Conservation (phyloP, 129 eudicot species). For the Tanacetum coccineum region DNA sequence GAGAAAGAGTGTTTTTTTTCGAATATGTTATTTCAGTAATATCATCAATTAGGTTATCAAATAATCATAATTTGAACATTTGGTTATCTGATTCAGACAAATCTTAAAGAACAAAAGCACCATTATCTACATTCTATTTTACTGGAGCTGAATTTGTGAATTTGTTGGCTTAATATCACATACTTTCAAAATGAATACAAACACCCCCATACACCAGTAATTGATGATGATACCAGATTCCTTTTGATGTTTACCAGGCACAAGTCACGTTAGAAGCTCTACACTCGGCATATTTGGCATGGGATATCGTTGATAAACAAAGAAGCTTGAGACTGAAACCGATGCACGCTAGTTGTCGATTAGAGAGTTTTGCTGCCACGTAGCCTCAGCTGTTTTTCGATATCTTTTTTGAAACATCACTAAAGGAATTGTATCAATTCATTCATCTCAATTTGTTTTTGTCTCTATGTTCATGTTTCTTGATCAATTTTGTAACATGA, state of each 20-base stretch:
- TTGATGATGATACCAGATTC: slow-evolving; percentile 10
- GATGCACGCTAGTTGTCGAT: slow-evolving; percentile 37
- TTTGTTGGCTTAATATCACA: background rate
- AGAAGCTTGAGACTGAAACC: no score
- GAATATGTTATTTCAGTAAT: background rate
- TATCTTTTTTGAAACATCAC: slow-evolving; percentile 2
- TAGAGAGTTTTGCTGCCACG: slow-evolving; percentile 40
- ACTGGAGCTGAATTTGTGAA: background rate
- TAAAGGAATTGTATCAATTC: slow-evolving; percentile 44
- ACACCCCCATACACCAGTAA: background rate
- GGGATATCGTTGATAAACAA: no score
- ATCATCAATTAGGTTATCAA: background rate
- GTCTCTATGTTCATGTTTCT: slow-evolving; percentile 7
- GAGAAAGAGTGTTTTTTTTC: no score
- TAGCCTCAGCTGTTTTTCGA: slow-evolving; percentile 19
- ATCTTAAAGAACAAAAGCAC: background rate
- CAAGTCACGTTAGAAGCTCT: slow-evolving; percentile 33
- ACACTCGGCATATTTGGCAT: background rate
- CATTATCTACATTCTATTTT: background rate
- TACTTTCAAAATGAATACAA: background rate
- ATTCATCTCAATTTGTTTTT: slow-evolving; percentile 31
- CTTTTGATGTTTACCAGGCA: slow-evolving; percentile 16
- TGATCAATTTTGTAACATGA: slow-evolving; percentile 41
- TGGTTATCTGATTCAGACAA: background rate
- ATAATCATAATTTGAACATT: background rate